phyloP scores from a whole-genome alignment of 371 early-diverging fungal species.

The Blakeslea trispora region DNA sequence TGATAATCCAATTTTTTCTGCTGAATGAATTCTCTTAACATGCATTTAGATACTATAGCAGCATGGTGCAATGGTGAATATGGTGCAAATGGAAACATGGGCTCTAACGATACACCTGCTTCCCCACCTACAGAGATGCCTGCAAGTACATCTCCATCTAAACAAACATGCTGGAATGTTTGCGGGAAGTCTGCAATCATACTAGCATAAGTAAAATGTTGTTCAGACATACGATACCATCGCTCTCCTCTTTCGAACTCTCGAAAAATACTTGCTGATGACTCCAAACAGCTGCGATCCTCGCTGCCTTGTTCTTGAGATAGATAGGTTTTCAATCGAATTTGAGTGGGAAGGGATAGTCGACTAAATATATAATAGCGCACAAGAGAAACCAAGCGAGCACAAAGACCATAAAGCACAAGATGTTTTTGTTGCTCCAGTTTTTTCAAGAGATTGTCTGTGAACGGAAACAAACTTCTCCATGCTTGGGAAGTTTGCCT shows the following conservation, averaged over 20 bases:
- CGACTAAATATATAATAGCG: conserved; percentile 33
- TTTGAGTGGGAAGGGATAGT: conserved; percentile 6
- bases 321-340: neutral
- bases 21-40: conserved; percentile 29
- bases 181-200: conserved; percentile 27
- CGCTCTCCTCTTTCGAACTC: conserved; percentile 32
- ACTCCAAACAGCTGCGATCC: conserved; percentile 9
- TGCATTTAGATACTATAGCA: conserved; percentile 43
- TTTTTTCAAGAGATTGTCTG: conserved; percentile 23
- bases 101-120: conserved; percentile 32
- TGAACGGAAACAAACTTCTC: conserved; percentile 38
- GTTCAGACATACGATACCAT: conserved; percentile 30
- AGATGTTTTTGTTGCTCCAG: conserved; percentile 18
- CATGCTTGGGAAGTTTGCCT: conserved; percentile 20
- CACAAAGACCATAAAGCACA: conserved; percentile 26
- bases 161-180: conserved; percentile 27
- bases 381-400: conserved; percentile 29
- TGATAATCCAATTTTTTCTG: conserved; percentile 25
- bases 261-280: conserved; percentile 14
- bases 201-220: conserved; percentile 19
- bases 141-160: conserved; percentile 28
- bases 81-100: conserved; percentile 39
- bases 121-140: conserved; percentile 48
- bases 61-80: conserved; percentile 39
- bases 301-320: conserved; percentile 1